phyloP scores from a whole-genome alignment of 306 rosid genomes.

The Neltuma alba region DNA sequence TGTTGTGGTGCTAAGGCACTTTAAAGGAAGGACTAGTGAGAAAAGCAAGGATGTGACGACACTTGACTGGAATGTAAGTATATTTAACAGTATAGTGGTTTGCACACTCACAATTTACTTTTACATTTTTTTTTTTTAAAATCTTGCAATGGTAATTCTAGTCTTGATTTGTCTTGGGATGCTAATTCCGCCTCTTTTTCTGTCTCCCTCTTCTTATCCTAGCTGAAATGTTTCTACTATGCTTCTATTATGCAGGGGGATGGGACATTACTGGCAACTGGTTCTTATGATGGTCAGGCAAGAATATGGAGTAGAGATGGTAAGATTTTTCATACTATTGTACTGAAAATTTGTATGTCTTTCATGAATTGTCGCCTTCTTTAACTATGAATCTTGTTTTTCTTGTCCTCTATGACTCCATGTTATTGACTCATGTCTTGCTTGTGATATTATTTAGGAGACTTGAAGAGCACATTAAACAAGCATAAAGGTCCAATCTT shows the following conservation, averaged over 20 bases:
- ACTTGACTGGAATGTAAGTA: conserved; percentile 79
- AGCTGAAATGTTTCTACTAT: conserved; percentile 11
- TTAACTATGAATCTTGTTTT: conserved; percentile 1
- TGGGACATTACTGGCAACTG: conserved; percentile 71
- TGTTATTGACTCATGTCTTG: background rate
- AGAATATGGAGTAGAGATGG: conserved; percentile 73
- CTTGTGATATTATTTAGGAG: conserved; percentile 49
- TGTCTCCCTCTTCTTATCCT: conserved; percentile 4
- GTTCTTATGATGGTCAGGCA: conserved; percentile 82
- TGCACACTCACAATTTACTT: background rate
- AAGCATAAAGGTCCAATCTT: conserved; percentile 72
- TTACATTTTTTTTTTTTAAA: background rate
- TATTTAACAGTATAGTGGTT: conserved; percentile 7
- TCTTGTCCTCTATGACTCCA: background rate
- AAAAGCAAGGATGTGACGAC: conserved; percentile 77
- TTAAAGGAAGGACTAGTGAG: conserved; percentile 62
- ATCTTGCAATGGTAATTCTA: background rate
- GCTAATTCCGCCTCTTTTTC: background rate
- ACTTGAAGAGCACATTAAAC: conserved; percentile 52
- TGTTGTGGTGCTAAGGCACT: conserved; percentile 58
- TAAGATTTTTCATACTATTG: conserved; percentile 40
- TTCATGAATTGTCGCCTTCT: background rate
- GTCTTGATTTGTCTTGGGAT: background rate
- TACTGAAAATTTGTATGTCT: background rate
- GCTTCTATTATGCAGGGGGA: conserved; percentile 47